Evolutionary conservation across 2,329 filamentous ascomycete species (phyloP).

Genomic region (Phialemoniopsis sp.): DNA sequence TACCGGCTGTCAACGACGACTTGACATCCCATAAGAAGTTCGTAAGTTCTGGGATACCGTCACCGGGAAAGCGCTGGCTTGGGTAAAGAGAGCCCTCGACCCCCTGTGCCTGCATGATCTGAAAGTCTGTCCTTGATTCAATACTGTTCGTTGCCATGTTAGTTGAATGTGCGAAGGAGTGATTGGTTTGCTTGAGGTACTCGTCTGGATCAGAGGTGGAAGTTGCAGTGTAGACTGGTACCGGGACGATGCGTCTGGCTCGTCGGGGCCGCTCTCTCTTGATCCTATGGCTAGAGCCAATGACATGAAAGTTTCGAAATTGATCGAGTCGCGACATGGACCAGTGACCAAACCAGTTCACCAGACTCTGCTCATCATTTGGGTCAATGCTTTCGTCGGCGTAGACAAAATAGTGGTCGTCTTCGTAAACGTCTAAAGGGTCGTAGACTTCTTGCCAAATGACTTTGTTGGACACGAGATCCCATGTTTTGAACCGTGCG

Average conservation of each 20-base stretch:
- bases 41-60: no score
- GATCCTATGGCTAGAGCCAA: constrained; percentile 38
- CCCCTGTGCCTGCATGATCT: no score
- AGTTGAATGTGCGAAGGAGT: no score
- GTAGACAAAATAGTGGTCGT: constrained; percentile 35
- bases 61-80: no score
- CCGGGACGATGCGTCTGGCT: constrained; percentile 21
- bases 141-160: no score
- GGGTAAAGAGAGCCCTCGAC: constrained; percentile 9
- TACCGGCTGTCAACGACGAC: no score
- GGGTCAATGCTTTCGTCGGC: constrained; percentile 44
- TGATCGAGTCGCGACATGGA: constrained; percentile 40
- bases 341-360: constrained; percentile 63
- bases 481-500: constrained; percentile 10
- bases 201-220: constrained; percentile 31
- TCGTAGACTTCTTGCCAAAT: constrained; percentile 14
- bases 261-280: constrained; percentile 9
- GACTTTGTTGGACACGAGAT: constrained; percentile 15
- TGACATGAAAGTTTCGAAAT: constrained; percentile 50
- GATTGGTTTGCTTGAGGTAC: constrained; percentile 10
- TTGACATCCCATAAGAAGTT: no score
- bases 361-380: constrained; percentile 58
- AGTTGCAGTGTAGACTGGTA: constrained; percentile 30
- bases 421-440: constrained; percentile 20
- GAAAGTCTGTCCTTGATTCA: no score